Evolutionary conservation across 75 land plant genomes (phyloP), one percentile per base, ranked within the genome.

Genomic region (Selaginella moellendorffii): DNA sequence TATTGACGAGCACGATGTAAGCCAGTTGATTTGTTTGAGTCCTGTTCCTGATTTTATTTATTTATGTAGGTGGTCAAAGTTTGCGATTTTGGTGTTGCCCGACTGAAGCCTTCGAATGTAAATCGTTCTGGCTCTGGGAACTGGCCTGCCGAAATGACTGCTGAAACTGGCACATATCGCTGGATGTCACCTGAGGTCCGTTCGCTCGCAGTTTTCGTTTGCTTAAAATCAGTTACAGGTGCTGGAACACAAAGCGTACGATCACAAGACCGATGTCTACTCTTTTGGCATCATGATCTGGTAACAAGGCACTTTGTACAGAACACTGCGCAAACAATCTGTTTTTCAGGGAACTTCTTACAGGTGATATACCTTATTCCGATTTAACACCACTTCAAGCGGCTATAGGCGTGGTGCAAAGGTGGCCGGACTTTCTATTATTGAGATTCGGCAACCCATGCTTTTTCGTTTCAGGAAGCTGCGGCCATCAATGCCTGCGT

Each of bases 341-440:
- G 26, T 65, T 2, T 23, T 42, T 10, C 21, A 26, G n/a, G 24
- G 19, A 65, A 63, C n/a, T 72, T 14, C 20, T 30, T 27, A 25
- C 29, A 53, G 53, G 68, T 31, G 74, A 86, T 82, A 54, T 86
- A 31, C 90, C 90, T 64, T 83, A 86, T 73, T 83, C 73, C 5
- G 53, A 54, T 68, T 74, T 81, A 85, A 86, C 84, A 23, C 90
- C 90, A 21, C 56, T 86, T 46, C 90, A 86, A 64, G 90, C 90
- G 77, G 90, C 90, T 0, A 67, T 86, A 26, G 90, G 87, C 63
- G 90, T 86, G 29, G 46, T 36, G 46, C 46, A 36, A 14, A 36
- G 46, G 46, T 36, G 14, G 46, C 46, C 5, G 46, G 46, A 5
- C 14, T 36, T 36, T 36, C n/a, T n/a, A n/a, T n/a, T n/a, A n/a